A percentile compares a stretch with the other conserved stretches of the same genome.
Conservation (phyloP, 495 filamentous ascomycete genomes). For the Neurospora terricola region DNA sequence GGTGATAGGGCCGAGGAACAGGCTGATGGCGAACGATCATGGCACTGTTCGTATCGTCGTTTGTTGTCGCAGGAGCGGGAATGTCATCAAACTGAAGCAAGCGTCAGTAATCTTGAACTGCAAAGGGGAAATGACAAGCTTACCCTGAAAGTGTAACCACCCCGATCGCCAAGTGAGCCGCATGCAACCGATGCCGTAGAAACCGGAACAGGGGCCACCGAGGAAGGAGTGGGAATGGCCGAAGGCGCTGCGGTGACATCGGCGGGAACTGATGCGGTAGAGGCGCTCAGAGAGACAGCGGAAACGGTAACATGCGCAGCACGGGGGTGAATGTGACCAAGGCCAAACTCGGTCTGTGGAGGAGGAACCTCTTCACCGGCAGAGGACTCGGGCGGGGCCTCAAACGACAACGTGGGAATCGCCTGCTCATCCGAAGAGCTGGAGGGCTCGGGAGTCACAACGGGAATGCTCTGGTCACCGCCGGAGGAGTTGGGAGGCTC, state of each 20-base stretch:
- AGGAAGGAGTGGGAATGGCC: not conserved
- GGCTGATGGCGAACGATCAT: not conserved
- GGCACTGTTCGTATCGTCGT: not conserved
- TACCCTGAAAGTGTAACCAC: not conserved
- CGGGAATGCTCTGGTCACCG: not conserved
- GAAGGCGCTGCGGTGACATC: not conserved
- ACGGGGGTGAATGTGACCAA: not conserved
- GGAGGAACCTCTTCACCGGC: constrained; percentile 2
- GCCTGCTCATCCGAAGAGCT: not conserved
- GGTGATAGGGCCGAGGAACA: not conserved
- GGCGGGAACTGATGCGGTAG: not conserved
- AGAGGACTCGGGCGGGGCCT: not conserved
- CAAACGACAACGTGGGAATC: not conserved
- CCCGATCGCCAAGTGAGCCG: not conserved
- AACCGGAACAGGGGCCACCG: not conserved
- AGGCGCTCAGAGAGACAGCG: not conserved
- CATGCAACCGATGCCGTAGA: not conserved
- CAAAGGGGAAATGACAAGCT: not conserved
- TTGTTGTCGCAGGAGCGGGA: not conserved
- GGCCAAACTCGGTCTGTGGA: constrained; percentile 13
- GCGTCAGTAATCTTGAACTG: not conserved
- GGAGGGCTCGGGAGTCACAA: not conserved
- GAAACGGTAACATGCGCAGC: not conserved
- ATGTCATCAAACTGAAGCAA: not conserved
- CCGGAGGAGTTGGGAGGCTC: not conserved